Percentiles rank a stretch among this genome's conserved stretches.
phyloP scores from a whole-genome alignment of 106 monocot genomes.

The Dactylorhiza incarnata region DNA sequence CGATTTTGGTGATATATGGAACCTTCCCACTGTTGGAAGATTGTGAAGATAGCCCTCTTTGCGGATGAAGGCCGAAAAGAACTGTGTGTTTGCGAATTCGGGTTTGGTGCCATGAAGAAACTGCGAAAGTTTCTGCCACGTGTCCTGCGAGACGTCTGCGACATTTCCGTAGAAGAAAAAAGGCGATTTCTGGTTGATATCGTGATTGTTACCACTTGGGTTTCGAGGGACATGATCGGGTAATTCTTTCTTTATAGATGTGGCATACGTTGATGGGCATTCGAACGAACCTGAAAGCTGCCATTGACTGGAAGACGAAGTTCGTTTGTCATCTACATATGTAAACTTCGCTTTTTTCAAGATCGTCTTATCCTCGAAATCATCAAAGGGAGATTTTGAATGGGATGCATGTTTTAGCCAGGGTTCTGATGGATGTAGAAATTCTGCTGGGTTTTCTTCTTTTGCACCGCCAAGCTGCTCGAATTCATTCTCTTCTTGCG shows the following conservation, averaged over 20 bases:
- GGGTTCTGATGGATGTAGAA: constrained; percentile 4
- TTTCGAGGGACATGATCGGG: constrained; percentile 6
- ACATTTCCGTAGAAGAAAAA: constrained; percentile 79
- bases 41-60: constrained; percentile 89
- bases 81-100: constrained; percentile 52
- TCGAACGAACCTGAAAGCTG: constrained; percentile 9
- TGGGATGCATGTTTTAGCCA: constrained; percentile 16
- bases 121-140: constrained; percentile 65
- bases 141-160: constrained; percentile 41
- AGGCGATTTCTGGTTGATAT: constrained; percentile 25
- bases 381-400: constrained; percentile 10
- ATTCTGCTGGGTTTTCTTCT: constrained; percentile 14
- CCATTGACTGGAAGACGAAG: constrained; percentile 9
- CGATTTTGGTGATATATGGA: constrained; percentile 36
- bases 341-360: constrained; percentile 42
- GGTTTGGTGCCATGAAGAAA: constrained; percentile 63
- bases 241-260: constrained; percentile 13
- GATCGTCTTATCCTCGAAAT: constrained; percentile 24
- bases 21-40: constrained; percentile 50
- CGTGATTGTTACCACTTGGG: constrained; percentile 6
- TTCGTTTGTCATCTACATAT: constrained; percentile 13
- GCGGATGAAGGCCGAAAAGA: constrained; percentile 70
- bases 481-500: constrained; percentile 17
- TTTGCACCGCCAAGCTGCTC: constrained; percentile 8
- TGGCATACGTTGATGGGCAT: constrained; percentile 1